Evolutionary conservation across 2,329 filamentous ascomycete genomes (phyloP).

Genomic region (Anisogramma anomala): DNA sequence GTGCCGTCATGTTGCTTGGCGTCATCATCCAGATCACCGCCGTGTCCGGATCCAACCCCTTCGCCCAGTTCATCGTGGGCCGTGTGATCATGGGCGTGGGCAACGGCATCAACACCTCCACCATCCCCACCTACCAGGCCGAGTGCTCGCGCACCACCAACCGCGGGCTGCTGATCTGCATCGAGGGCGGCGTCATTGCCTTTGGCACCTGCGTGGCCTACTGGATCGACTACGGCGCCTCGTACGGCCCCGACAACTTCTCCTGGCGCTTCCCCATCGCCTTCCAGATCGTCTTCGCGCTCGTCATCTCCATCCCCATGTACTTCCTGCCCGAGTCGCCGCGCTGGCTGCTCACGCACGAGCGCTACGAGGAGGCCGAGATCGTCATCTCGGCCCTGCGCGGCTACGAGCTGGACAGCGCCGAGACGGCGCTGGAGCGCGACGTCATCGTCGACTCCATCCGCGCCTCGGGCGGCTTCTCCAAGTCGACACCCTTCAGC

Average conservation of each 20-base stretch:
- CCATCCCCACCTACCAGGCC: conserved; percentile 37
- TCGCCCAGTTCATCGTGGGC: conserved; percentile 36
- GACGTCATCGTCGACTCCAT: conserved; percentile 53
- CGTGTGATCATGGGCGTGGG: conserved; percentile 41
- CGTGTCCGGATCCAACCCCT: conserved; percentile 18
- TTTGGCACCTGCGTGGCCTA: conserved; percentile 31
- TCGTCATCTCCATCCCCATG: conserved; percentile 24
- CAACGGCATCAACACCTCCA: conserved; percentile 38
- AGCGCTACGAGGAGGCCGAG: conserved; percentile 25
- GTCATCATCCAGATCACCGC: conserved; percentile 44
- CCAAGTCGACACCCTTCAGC: conserved; percentile 36
- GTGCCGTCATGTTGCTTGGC: conserved; percentile 47
- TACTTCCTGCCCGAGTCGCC: conserved; percentile 30
- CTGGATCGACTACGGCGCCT: conserved; percentile 38
- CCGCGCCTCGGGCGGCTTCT: conserved; percentile 36
- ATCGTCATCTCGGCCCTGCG: conserved; percentile 26
- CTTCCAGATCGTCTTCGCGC: conserved; percentile 26
- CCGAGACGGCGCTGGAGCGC: conserved; percentile 46
- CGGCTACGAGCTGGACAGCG: conserved; percentile 36
- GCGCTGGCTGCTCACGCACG: conserved; percentile 28
- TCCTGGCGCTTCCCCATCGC: conserved; percentile 46
- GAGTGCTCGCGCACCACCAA: conserved; percentile 33
- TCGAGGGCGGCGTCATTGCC: conserved; percentile 34
- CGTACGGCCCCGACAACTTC: conserved; percentile 30
- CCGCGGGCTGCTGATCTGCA: conserved; percentile 31